Evolutionary conservation across 2,329 filamentous ascomycete species (phyloP).

Genomic region (Apiospora rasikravindrae): DNA sequence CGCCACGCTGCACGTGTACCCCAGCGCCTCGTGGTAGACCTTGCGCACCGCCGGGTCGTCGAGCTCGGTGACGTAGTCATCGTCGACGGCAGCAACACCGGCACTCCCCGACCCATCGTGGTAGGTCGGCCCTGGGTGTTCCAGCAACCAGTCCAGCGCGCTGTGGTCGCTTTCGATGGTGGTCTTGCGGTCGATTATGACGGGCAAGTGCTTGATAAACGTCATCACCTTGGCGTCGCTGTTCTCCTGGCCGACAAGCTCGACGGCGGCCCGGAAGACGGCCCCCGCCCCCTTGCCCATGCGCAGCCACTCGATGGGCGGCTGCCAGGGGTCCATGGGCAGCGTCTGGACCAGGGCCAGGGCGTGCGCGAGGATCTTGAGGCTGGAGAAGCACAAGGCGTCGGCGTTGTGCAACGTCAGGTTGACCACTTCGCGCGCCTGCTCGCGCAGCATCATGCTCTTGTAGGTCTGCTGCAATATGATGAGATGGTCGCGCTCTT

Average conservation of each 20-base stretch:
- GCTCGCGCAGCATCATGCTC: slow-evolving; percentile 42
- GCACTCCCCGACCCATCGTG: no score
- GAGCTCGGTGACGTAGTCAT: slow-evolving; percentile 30
- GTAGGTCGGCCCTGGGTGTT: slow-evolving; percentile 34
- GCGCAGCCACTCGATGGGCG: slow-evolving; percentile 44
- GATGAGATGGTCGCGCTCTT: slow-evolving; percentile 37
- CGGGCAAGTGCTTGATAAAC: slow-evolving; percentile 37
- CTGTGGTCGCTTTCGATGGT: slow-evolving; percentile 39
- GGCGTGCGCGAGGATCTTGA: slow-evolving; percentile 43
- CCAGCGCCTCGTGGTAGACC: slow-evolving; percentile 40
- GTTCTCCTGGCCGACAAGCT: slow-evolving; percentile 26
- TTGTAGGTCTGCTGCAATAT: slow-evolving; percentile 44
- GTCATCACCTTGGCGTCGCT: slow-evolving; percentile 32
- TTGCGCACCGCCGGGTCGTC: slow-evolving; percentile 34
- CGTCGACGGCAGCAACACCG: background rate
- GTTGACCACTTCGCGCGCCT: slow-evolving; percentile 41
- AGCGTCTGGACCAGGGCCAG: slow-evolving; percentile 46
- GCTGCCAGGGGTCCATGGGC: slow-evolving; percentile 42
- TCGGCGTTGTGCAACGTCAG: slow-evolving; percentile 39
- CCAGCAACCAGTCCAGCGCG: slow-evolving; percentile 41
- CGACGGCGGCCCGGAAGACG: slow-evolving; percentile 38
- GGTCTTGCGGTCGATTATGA: slow-evolving; percentile 36
- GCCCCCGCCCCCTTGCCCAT: slow-evolving; percentile 42
- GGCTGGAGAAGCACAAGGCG: slow-evolving; percentile 41
- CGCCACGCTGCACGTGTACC: slow-evolving; percentile 42